Percentiles rank a stretch among this genome's conserved stretches.
Evolutionary conservation across 805 yeast species (phyloP).

Genomic region (Starmerella sirachaensis): DNA sequence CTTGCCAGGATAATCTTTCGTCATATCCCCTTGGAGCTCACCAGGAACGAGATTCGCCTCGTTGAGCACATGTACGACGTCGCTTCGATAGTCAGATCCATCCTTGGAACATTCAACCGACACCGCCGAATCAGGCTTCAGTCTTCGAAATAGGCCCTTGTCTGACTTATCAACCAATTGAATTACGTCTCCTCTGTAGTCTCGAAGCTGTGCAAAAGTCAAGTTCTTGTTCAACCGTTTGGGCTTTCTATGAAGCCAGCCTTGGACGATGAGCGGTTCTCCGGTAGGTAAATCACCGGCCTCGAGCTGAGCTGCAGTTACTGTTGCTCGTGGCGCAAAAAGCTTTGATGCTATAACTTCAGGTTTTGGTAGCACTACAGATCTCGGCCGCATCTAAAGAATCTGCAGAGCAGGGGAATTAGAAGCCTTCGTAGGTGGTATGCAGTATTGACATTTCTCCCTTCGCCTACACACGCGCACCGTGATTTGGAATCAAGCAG

Average conservation of each 20-base stretch:
- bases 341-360: constrained; percentile 12
- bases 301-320: background rate
- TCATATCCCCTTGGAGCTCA: constrained; percentile 40
- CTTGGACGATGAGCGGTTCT: constrained; percentile 42
- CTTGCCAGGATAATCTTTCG: constrained; percentile 60
- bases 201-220: constrained; percentile 67
- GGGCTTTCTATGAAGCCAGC: constrained; percentile 76
- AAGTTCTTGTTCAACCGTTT: constrained; percentile 51
- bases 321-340: constrained; percentile 14
- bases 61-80: constrained; percentile 46
- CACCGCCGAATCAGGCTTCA: constrained; percentile 66
- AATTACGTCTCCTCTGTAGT: constrained; percentile 49
- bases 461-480: no score
- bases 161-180: constrained; percentile 43
- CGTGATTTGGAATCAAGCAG: no score
- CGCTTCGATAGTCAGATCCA: constrained; percentile 44
- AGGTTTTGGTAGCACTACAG: constrained; percentile 4
- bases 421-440: no score
- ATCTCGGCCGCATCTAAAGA: background rate
- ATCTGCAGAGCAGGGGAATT: no score
- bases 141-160: constrained; percentile 33
- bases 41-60: constrained; percentile 52
- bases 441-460: no score
- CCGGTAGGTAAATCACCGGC: background rate
- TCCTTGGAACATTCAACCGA: constrained; percentile 38